These are phyloP conservation scores for Tricholoma hemisulphureum DNA, from an alignment of 768 basidiomycete genomes.

Conservation along the genomic window DNA sequence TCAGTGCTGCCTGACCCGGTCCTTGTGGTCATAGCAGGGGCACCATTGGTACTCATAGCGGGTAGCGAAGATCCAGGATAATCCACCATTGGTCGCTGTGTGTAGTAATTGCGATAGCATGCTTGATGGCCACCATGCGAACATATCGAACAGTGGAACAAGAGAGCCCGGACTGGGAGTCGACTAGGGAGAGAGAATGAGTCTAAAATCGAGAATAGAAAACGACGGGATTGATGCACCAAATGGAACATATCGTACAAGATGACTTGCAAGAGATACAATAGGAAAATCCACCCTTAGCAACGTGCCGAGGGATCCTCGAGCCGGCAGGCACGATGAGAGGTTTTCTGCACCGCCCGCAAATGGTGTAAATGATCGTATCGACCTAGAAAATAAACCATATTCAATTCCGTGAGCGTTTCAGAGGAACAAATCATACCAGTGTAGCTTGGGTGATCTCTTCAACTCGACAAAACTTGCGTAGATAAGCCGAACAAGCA, in stretches of 20 bases:
- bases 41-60: constrained; percentile 7
- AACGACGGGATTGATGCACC: constrained; percentile 43
- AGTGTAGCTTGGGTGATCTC: constrained; percentile 52
- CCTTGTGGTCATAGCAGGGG: constrained; percentile 11
- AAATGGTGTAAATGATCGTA: constrained; percentile 68
- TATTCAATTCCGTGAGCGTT: background rate
- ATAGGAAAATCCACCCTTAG: constrained; percentile 48
- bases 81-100: constrained; percentile 54
- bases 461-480: constrained; percentile 57
- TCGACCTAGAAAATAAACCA: constrained; percentile 46
- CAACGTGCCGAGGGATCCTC: constrained; percentile 17
- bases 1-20: constrained; percentile 21
- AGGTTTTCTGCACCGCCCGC: constrained; percentile 68
- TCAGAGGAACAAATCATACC: constrained; percentile 35
- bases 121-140: constrained; percentile 79
- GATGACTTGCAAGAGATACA: constrained; percentile 56
- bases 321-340: constrained; percentile 44
- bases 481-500: constrained; percentile 69
- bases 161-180: constrained; percentile 66
- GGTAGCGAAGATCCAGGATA: constrained; percentile 32
- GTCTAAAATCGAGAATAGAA: background rate
- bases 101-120: constrained; percentile 72
- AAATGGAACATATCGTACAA: constrained; percentile 63
- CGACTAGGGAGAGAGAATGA: constrained; percentile 45
- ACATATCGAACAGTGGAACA: constrained; percentile 77